These are phyloP conservation scores for Leccinum griseonigrum DNA, from an alignment of 1,284 basidiomycete species.

Conservation along the genomic window DNA sequence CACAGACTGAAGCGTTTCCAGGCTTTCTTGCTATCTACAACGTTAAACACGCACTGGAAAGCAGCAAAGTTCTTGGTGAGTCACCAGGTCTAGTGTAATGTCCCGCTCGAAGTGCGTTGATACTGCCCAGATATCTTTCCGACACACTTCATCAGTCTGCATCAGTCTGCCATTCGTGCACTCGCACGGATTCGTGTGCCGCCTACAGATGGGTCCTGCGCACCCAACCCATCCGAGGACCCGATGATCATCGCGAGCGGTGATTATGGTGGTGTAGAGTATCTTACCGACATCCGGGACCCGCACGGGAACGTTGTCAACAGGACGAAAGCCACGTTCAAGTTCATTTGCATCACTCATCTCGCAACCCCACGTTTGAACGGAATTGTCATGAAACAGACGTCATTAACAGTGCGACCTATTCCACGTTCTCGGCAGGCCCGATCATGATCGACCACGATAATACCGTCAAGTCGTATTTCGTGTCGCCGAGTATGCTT, in stretches of 20 bases:
- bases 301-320: slow-evolving; percentile 62
- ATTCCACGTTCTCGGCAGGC: slow-evolving; percentile 62
- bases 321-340: slow-evolving; percentile 72
- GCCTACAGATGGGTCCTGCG: slow-evolving; percentile 47
- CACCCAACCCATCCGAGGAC: slow-evolving; percentile 45
- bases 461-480: slow-evolving; percentile 71
- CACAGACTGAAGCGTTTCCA: slow-evolving; percentile 31
- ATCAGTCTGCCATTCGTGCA: slow-evolving; percentile 77
- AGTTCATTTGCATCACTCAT: slow-evolving; percentile 8
- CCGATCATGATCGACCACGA: slow-evolving; percentile 76
- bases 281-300: slow-evolving; percentile 73
- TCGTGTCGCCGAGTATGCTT: slow-evolving; percentile 66
- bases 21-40: slow-evolving; percentile 78
- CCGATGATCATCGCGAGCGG: slow-evolving; percentile 73
- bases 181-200: slow-evolving; percentile 73
- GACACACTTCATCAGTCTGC: slow-evolving; percentile 66
- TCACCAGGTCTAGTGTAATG: neutral
- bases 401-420: slow-evolving; percentile 64
- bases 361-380: neutral
- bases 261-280: slow-evolving; percentile 75
- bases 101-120: neutral
- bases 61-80: slow-evolving; percentile 28
- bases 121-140: slow-evolving; percentile 50
- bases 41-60: slow-evolving; percentile 50
- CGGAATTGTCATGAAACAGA: slow-evolving; percentile 46